These are phyloP conservation scores for Candida verbasci DNA, from an alignment of 805 yeast genomes.

Conservation along the genomic window DNA sequence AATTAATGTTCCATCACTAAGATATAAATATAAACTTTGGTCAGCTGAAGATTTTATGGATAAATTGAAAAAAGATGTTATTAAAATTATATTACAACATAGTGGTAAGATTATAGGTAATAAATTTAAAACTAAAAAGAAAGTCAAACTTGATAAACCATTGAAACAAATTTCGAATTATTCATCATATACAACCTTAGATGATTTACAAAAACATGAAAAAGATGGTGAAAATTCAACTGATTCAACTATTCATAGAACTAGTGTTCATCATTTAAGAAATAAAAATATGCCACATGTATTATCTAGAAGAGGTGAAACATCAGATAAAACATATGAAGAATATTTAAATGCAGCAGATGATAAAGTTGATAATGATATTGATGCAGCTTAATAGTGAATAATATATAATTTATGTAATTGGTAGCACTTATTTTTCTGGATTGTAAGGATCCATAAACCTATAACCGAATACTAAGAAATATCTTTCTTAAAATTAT, in stretches of 20 bases:
- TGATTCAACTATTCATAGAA: conserved; percentile 3
- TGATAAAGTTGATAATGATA: conserved; percentile 2
- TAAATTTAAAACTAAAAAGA: conserved; percentile 49
- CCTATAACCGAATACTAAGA: not conserved
- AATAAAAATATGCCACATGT: not conserved
- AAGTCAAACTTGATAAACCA: conserved; percentile 22
- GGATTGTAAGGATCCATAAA: not conserved
- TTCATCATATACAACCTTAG: conserved; percentile 31
- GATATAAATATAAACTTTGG: conserved; percentile 46
- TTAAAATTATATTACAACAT: conserved; percentile 55
- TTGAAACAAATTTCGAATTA: conserved; percentile 38
- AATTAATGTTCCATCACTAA: conserved; percentile 59
- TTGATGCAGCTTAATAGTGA: conserved; percentile 4
- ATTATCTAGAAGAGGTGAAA: conserved; percentile 2
- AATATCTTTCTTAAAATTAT: no score
- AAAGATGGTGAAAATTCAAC: conserved; percentile 18
- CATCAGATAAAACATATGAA: conserved; percentile 5
- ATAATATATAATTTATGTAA: not conserved
- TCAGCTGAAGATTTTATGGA: conserved; percentile 63
- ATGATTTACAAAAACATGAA: conserved; percentile 33
- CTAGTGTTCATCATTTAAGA: conserved; percentile 9
- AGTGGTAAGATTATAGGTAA: conserved; percentile 79
- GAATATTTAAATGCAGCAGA: conserved; percentile 5
- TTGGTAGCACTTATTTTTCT: not conserved
- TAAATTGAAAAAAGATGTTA: conserved; percentile 58